These are phyloP conservation scores for Ogataea polymorpha DNA, from an alignment of 805 yeast species.

Conservation along the genomic window DNA sequence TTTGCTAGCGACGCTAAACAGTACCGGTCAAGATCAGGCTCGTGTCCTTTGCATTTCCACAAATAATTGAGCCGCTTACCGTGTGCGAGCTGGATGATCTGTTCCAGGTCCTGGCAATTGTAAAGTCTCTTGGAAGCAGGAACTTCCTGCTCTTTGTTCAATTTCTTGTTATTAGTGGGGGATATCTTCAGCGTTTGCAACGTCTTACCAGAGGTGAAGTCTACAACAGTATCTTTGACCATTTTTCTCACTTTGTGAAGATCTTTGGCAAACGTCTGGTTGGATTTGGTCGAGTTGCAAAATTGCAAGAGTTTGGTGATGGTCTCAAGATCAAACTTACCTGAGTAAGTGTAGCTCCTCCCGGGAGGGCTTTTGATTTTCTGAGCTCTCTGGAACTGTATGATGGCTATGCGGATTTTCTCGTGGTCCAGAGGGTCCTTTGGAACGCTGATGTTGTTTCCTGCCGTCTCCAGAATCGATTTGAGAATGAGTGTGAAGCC, in stretches of 20 bases:
- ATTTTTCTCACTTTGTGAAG: slow-evolving; percentile 33
- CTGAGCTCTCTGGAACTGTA: slow-evolving; percentile 65
- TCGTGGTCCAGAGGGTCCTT: slow-evolving; percentile 84
- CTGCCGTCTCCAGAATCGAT: slow-evolving; percentile 57
- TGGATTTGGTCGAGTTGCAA: slow-evolving; percentile 29
- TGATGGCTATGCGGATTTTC: slow-evolving; percentile 61
- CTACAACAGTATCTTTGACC: slow-evolving; percentile 36
- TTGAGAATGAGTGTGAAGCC: slow-evolving; percentile 72
- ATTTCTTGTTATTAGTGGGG: slow-evolving; percentile 19
- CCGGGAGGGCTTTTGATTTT: slow-evolving; percentile 7
- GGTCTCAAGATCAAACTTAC: slow-evolving; percentile 25
- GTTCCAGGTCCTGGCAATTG: slow-evolving; percentile 29
- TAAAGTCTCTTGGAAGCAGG: slow-evolving; percentile 17
- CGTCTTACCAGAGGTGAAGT: slow-evolving; percentile 36
- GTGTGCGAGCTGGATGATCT: slow-evolving; percentile 22
- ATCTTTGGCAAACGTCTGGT: slow-evolving; percentile 35
- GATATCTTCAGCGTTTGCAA: slow-evolving; percentile 28
- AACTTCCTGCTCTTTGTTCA: slow-evolving; percentile 18
- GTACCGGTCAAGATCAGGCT: slow-evolving; percentile 30
- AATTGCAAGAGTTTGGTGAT: slow-evolving; percentile 22
- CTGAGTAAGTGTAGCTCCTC: slow-evolving; percentile 7
- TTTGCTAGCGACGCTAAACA: slow-evolving; percentile 19
- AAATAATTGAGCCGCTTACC: slow-evolving; percentile 37
- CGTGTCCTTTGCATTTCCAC: slow-evolving; percentile 51
- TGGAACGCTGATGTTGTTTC: slow-evolving; percentile 56